Evolutionary conservation across 192 early-diverging fungal genomes (phyloP).

Genomic region (Coemansia sp.): DNA sequence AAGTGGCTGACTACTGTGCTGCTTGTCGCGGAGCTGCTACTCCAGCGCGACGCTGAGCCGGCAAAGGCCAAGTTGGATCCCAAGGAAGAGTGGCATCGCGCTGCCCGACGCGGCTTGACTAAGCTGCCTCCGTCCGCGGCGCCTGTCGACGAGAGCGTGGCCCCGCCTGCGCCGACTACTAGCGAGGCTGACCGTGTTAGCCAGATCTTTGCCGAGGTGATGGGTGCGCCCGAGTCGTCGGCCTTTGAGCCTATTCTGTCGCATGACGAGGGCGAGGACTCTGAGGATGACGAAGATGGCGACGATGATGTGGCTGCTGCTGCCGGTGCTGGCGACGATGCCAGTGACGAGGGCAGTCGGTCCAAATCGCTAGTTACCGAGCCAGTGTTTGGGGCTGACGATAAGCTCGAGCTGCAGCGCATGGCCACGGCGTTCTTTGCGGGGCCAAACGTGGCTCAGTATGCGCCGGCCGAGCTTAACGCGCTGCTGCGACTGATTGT

Average conservation of each 20-base stretch:
- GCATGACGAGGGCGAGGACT: conserved; percentile 7
- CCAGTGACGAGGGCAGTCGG: conserved; percentile 1
- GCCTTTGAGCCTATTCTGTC: conserved; percentile 31
- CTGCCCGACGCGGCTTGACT: conserved; percentile 42
- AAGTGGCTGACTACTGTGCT: conserved; percentile 44
- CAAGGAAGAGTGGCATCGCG: conserved; percentile 43
- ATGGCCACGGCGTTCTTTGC: conserved; percentile 36
- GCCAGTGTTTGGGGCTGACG: conserved; percentile 32
- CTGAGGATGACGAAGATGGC: conserved; percentile 9
- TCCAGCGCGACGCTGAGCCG: conserved; percentile 47
- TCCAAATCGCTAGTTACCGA: conserved; percentile 2
- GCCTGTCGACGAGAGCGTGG: conserved; percentile 19
- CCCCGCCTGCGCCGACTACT: neutral
- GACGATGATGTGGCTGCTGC: conserved; percentile 6
- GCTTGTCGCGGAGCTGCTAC: conserved; percentile 47
- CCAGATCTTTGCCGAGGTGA: conserved; percentile 15
- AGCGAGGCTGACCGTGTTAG: conserved; percentile 14
- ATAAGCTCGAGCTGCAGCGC: conserved; percentile 36
- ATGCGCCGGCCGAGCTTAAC: conserved; percentile 46
- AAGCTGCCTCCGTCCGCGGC: conserved; percentile 48
- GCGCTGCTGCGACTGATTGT: conserved; percentile 80
- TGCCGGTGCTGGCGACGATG: neutral
- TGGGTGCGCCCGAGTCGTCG: conserved; percentile 11
- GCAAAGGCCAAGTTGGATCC: conserved; percentile 21
- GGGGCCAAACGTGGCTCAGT: conserved; percentile 20